A percentile compares a stretch with the other conserved stretches of the same genome.
phyloP scores from a whole-genome alignment of 352 stramenopile genomes.

The Phytophthora boehmeriae region DNA sequence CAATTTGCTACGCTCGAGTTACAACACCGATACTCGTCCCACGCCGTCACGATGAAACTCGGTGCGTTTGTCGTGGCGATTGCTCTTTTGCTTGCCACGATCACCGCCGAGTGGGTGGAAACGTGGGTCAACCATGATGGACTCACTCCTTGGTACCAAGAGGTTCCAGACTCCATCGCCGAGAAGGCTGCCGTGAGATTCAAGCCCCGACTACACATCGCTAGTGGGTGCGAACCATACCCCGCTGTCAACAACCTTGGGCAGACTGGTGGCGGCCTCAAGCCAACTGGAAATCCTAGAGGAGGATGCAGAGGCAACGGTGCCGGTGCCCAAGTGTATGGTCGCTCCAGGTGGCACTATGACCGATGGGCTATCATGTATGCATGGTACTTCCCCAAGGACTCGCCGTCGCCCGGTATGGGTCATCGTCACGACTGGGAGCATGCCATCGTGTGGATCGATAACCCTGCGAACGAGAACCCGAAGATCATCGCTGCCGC shows the following conservation, averaged over 20 bases:
- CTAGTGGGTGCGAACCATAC: not conserved
- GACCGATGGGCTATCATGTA: conserved; percentile 5
- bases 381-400: conserved; percentile 4
- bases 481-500: not conserved
- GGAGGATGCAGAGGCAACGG: not conserved
- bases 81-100: too few species aligned
- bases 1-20: too few species aligned
- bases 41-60: too few species aligned
- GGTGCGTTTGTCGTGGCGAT: too few species aligned
- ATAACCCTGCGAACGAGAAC: not conserved
- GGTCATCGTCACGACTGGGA: conserved; percentile 7
- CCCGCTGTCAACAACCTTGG: not conserved
- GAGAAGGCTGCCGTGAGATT: conserved; percentile 5
- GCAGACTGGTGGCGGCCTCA: not conserved
- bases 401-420: not conserved
- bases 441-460: conserved; percentile 3
- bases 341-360: not conserved
- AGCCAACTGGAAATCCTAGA: not conserved
- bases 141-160: too few species aligned
- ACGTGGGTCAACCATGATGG: too few species aligned
- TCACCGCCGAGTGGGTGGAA: too few species aligned
- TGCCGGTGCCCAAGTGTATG: not conserved
- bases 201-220: not conserved
- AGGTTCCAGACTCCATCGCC: not conserved
- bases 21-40: too few species aligned